A percentile compares a stretch with the other conserved stretches of the same genome.
Conservation (phyloP, 2,329 filamentous ascomycete species). For the Cytospora schulzeri region DNA sequence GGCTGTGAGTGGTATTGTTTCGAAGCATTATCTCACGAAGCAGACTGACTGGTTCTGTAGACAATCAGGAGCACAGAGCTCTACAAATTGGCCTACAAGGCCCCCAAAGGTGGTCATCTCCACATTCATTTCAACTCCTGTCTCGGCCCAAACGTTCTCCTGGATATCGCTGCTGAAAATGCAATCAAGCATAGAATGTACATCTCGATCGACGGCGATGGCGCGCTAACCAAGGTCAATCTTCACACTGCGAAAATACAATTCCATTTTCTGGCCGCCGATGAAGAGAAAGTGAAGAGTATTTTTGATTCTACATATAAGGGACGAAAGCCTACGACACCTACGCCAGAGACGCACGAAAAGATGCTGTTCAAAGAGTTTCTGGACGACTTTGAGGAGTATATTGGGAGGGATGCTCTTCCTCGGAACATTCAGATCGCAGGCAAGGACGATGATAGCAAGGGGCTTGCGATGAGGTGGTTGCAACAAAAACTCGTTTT, state of each 20-base stretch:
- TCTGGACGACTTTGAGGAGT: constrained; percentile 36
- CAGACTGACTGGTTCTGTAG: not conserved
- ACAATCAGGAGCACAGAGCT: constrained; percentile 56
- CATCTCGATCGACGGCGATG: constrained; percentile 58
- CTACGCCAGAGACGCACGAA: constrained; percentile 34
- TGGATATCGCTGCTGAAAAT: constrained; percentile 46
- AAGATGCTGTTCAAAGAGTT: constrained; percentile 49
- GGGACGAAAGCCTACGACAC: not conserved
- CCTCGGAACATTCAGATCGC: constrained; percentile 7
- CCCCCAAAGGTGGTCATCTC: constrained; percentile 74
- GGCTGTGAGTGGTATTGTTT: no score
- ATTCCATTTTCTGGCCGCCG: constrained; percentile 53
- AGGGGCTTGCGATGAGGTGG: constrained; percentile 44
- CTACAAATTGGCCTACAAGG: constrained; percentile 54
- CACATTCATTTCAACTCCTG: constrained; percentile 80
- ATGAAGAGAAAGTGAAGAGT: constrained; percentile 41
- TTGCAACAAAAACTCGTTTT: constrained; percentile 64
- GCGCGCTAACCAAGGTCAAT: constrained; percentile 47
- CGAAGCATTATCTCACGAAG: no score
- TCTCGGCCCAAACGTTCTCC: constrained; percentile 60
- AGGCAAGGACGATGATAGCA: not conserved
- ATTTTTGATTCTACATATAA: constrained; percentile 54
- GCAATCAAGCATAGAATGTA: constrained; percentile 61
- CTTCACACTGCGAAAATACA: constrained; percentile 60
- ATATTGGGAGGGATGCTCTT: no score